A percentile compares a stretch with the other conserved stretches of the same genome.
These are phyloP conservation scores for Esteya vermicola DNA, from an alignment of 2,329 filamentous ascomycete genomes.

Conservation along the genomic window DNA sequence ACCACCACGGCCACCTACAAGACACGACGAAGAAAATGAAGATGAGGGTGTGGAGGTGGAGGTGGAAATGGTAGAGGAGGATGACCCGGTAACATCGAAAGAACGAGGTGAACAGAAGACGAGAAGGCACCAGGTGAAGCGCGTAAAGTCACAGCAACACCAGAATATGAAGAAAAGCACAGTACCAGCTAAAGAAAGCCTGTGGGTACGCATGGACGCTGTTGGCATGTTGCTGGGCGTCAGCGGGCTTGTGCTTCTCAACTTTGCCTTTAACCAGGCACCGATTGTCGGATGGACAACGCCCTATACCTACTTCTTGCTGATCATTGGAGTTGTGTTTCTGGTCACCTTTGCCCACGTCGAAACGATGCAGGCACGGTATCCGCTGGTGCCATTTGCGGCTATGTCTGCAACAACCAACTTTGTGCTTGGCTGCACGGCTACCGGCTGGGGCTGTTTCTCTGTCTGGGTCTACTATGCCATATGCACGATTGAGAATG, in stretches of 20 bases:
- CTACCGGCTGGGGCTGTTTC: conserved; percentile 26
- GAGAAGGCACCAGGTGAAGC: no score
- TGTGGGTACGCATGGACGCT: conserved; percentile 15
- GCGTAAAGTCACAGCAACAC: no score
- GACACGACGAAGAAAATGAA: no score
- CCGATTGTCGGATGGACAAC: conserved; percentile 35
- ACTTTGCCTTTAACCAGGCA: conserved; percentile 46
- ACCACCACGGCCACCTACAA: no score
- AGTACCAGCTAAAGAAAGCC: conserved; percentile 8
- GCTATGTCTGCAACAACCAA: conserved; percentile 27
- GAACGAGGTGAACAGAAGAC: no score
- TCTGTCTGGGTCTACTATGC: conserved; percentile 26
- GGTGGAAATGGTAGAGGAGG: background rate
- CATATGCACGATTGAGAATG: conserved; percentile 22
- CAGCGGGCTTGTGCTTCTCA: conserved; percentile 35
- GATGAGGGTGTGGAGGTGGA: no score
- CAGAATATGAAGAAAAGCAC: no score
- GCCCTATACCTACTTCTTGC: conserved; percentile 33
- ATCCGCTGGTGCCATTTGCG: conserved; percentile 37
- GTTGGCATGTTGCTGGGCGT: conserved; percentile 24
- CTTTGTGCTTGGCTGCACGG: conserved; percentile 34
- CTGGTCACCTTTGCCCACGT: conserved; percentile 35
- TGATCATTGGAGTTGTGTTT: conserved; percentile 36
- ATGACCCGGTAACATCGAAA: background rate
- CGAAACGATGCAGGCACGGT: conserved; percentile 23